These are phyloP conservation scores for Penicillium sp. DNA, from an alignment of 2,329 filamentous ascomycete species.

Conservation along the genomic window DNA sequence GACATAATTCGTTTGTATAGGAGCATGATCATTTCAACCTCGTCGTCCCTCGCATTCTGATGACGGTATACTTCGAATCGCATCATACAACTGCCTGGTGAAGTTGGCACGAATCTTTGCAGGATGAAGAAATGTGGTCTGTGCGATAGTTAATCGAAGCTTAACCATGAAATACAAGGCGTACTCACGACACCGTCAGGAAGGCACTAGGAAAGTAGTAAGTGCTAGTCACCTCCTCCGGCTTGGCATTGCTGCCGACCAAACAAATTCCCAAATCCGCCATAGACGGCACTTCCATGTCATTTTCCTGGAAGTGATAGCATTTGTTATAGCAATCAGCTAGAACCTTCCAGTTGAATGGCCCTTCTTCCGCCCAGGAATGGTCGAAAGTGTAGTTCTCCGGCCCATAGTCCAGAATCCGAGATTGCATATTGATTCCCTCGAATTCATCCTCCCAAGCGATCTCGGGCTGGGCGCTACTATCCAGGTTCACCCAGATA, in stretches of 20 bases:
- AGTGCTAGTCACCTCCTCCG: slow-evolving; percentile 44
- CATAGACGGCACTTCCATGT: slow-evolving; percentile 29
- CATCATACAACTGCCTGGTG: slow-evolving; percentile 50
- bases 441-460: slow-evolving; percentile 18
- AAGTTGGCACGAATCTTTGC: slow-evolving; percentile 55
- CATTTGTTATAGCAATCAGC: slow-evolving; percentile 43
- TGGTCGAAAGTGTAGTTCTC: slow-evolving; percentile 20
- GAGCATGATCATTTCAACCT: slow-evolving; percentile 52
- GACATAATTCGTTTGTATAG: slow-evolving; percentile 60
- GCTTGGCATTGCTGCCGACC: slow-evolving; percentile 42
- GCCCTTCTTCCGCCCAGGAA: slow-evolving; percentile 14
- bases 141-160: background rate
- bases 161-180: background rate
- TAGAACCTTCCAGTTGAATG: slow-evolving; percentile 22
- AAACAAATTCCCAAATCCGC: slow-evolving; percentile 50
- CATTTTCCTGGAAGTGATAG: slow-evolving; percentile 43
- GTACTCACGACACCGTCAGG: slow-evolving; percentile 30
- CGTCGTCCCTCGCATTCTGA: slow-evolving; percentile 52
- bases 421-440: slow-evolving; percentile 13
- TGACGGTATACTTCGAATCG: slow-evolving; percentile 60
- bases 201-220: slow-evolving; percentile 35
- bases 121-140: slow-evolving; percentile 57
- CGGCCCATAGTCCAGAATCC: slow-evolving; percentile 12
- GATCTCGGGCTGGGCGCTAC: slow-evolving; percentile 11
- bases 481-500: slow-evolving; percentile 22